These are phyloP conservation scores for Pyrus bretschneideri DNA, from an alignment of 306 rosid species.

Conservation along the genomic window DNA sequence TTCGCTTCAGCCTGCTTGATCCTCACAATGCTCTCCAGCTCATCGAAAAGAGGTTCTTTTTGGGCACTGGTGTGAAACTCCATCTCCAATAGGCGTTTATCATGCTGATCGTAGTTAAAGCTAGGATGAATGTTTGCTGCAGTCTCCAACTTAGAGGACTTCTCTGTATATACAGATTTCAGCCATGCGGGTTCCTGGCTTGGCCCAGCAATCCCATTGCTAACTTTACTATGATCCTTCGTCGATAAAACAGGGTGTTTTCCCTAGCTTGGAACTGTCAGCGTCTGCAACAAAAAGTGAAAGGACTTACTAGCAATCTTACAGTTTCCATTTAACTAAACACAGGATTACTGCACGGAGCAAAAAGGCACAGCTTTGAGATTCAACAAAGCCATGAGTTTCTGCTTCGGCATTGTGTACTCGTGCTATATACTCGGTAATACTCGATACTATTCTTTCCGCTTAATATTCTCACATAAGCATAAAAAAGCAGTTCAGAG, in stretches of 20 bases:
- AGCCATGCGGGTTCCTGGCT: slow-evolving; percentile 80
- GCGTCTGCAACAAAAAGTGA: slow-evolving; percentile 47
- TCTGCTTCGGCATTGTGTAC: not conserved
- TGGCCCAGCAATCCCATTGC: slow-evolving; percentile 58
- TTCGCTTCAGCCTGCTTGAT: slow-evolving; percentile 84
- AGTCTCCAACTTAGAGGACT: slow-evolving; percentile 52
- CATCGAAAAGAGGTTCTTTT: slow-evolving; percentile 75
- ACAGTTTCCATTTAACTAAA: not conserved
- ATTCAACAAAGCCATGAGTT: not conserved
- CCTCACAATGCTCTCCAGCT: slow-evolving; percentile 75
- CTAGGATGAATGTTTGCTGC: slow-evolving; percentile 57
- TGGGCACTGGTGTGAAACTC: slow-evolving; percentile 59
- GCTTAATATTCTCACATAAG: not conserved
- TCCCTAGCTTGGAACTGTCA: slow-evolving; percentile 59
- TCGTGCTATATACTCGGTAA: not conserved
- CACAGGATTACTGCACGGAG: not conserved
- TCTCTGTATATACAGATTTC: slow-evolving; percentile 61
- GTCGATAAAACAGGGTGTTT: slow-evolving; percentile 33
- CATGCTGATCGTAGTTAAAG: slow-evolving; percentile 50
- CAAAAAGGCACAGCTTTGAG: not conserved
- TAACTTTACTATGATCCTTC: slow-evolving; percentile 55
- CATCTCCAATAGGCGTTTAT: slow-evolving; percentile 44
- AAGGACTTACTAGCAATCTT: slow-evolving; percentile 18
- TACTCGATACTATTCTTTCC: not conserved
- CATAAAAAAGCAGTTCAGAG: not conserved